Conservation (phyloP, 1,284 basidiomycete genomes). For the Phellopilus nigrolimitatus region DNA sequence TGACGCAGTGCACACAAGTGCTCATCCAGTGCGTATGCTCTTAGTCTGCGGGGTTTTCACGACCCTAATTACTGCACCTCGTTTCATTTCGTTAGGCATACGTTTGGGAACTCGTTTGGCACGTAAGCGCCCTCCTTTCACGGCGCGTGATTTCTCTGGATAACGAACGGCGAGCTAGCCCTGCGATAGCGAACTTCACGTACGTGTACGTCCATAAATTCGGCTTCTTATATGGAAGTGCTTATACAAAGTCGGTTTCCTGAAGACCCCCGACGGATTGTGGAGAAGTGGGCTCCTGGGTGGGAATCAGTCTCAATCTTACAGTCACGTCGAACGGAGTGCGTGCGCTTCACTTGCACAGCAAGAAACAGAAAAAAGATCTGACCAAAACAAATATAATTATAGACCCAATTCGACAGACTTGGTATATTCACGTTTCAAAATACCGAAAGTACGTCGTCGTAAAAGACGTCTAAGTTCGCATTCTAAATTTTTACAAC, state of each 20-base stretch:
- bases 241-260: neutral
- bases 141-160: too few relatives aligned
- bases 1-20: conserved; percentile 57
- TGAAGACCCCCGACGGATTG: conserved; percentile 66
- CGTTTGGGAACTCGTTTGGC: conserved; percentile 69
- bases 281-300: conserved; percentile 65
- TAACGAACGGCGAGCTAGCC: too few relatives aligned
- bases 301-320: conserved; percentile 68
- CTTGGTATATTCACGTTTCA: conserved; percentile 70
- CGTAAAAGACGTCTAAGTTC: neutral
- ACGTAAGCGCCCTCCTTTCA: too few relatives aligned
- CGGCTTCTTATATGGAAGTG: neutral
- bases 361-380: neutral
- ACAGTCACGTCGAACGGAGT: conserved; percentile 71
- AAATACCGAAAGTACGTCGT: conserved; percentile 61
- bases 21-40: conserved; percentile 52
- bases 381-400: neutral
- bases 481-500: neutral
- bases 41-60: neutral
- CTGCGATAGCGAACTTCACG: conserved; percentile 62
- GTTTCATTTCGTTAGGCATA: conserved; percentile 41
- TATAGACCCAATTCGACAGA: conserved; percentile 64
- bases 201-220: conserved; percentile 33
- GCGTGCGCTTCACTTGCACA: conserved; percentile 12
- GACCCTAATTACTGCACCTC: conserved; percentile 15